These are phyloP conservation scores for Pythium chondricola DNA, from an alignment of 352 stramenopile genomes.

Conservation along the genomic window DNA sequence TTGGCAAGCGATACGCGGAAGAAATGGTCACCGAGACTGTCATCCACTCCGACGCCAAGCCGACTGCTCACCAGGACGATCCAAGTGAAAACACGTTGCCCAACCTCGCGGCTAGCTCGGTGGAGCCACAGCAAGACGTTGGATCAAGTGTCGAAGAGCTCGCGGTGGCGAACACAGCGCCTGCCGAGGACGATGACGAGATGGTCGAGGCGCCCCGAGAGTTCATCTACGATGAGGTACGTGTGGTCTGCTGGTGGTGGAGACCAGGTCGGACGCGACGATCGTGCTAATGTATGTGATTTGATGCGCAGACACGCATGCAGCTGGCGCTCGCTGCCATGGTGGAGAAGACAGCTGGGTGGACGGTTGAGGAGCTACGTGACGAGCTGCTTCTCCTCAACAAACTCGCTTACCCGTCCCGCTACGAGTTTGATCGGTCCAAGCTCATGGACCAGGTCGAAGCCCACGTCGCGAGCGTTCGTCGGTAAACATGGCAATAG, in stretches of 20 bases:
- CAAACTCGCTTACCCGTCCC: constrained; percentile 60
- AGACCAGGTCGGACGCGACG: too few species aligned
- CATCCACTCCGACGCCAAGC: too few species aligned
- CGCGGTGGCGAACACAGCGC: too few species aligned
- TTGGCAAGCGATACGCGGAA: constrained; percentile 56
- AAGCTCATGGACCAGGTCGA: constrained; percentile 47
- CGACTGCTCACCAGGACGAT: too few species aligned
- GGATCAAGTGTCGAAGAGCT: neutral
- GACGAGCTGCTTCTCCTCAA: constrained; percentile 66
- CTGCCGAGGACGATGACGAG: neutral
- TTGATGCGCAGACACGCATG: constrained; percentile 46
- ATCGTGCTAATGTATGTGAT: neutral
- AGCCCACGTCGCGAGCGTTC: constrained; percentile 4
- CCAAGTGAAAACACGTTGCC: too few species aligned
- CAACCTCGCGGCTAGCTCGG: too few species aligned
- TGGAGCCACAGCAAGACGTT: neutral
- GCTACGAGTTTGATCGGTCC: constrained; percentile 50
- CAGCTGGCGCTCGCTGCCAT: constrained; percentile 31
- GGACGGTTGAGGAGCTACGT: constrained; percentile 69
- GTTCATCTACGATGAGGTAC: constrained; percentile 86
- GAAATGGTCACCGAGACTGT: constrained; percentile 32
- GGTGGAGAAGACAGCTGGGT: constrained; percentile 51
- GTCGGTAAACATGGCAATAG: too few species aligned
- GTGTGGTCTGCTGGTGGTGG: too few species aligned
- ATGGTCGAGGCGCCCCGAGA: constrained; percentile 7